Conservation (phyloP, 2,329 filamentous ascomycete species). For the Xylariaceae sp. region DNA sequence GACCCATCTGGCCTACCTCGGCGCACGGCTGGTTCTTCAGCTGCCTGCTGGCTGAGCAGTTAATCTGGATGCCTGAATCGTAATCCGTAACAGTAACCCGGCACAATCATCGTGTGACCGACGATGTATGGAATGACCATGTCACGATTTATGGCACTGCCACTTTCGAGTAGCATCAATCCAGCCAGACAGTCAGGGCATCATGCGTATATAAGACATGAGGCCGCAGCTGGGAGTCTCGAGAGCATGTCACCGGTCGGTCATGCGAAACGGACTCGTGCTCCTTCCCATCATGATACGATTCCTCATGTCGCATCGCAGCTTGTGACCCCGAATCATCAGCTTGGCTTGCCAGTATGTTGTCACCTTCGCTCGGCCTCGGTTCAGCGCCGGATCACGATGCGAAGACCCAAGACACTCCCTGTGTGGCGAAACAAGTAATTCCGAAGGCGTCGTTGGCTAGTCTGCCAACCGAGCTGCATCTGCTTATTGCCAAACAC, state of each 20-base stretch:
- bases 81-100: not conserved
- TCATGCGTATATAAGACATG: not conserved
- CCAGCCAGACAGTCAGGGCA: not conserved
- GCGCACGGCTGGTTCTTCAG: not conserved
- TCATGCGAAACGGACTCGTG: not conserved
- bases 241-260: not conserved
- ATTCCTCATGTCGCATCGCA: not conserved
- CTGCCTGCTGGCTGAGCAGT: not conserved
- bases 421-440: not conserved
- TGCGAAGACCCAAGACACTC: not conserved
- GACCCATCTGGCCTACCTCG: not conserved
- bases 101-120: not conserved
- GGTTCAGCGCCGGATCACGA: not conserved
- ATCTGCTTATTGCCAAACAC: constrained; percentile 53
- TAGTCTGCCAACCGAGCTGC: constrained; percentile 60
- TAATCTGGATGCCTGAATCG: constrained; percentile 7
- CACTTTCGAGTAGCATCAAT: constrained; percentile 4
- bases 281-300: not conserved
- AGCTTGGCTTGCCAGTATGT: constrained; percentile 1
- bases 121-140: not conserved
- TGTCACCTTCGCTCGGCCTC: not conserved
- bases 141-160: constrained; percentile 6
- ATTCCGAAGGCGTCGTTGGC: constrained; percentile 34
- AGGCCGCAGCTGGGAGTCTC: constrained; percentile 13
- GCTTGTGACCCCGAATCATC: not conserved